phyloP scores from a whole-genome alignment of 768 basidiomycete genomes.

The Suillus lakei region DNA sequence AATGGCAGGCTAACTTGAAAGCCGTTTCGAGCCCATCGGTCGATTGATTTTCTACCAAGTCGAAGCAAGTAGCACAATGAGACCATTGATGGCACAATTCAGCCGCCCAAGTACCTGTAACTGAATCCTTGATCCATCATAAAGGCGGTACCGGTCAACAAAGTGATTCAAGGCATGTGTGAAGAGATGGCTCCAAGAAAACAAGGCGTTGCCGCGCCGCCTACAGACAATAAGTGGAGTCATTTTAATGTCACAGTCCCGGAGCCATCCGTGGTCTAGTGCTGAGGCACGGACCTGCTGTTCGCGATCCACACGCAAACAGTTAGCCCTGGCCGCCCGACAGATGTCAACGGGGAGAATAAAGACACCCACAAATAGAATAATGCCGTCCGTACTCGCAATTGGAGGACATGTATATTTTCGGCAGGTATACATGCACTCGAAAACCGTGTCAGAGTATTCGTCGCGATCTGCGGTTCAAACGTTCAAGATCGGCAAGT shows the following conservation, averaged over 20 bases:
- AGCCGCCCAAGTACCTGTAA: not conserved
- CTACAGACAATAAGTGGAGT: not conserved
- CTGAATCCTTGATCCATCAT: not conserved
- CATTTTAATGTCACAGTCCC: not conserved
- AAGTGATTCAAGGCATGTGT: not conserved
- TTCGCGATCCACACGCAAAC: not conserved
- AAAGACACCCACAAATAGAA: too few species aligned
- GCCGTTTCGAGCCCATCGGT: not conserved
- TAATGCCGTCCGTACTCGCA: not conserved
- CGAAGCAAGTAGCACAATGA: not conserved
- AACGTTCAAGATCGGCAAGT: not conserved
- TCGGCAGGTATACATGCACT: not conserved
- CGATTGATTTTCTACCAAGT: not conserved
- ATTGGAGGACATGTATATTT: not conserved
- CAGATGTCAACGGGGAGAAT: not conserved
- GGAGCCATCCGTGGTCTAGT: not conserved
- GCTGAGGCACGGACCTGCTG: not conserved
- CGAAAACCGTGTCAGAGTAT: not conserved
- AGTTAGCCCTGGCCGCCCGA: not conserved
- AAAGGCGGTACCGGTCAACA: not conserved
- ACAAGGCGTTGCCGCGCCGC: not conserved
- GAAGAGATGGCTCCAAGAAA: not conserved
- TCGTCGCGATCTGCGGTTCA: not conserved
- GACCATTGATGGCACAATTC: not conserved
- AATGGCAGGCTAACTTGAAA: not conserved